Conservation (phyloP, 495 filamentous ascomycete species). For the Tuber magnatum region DNA sequence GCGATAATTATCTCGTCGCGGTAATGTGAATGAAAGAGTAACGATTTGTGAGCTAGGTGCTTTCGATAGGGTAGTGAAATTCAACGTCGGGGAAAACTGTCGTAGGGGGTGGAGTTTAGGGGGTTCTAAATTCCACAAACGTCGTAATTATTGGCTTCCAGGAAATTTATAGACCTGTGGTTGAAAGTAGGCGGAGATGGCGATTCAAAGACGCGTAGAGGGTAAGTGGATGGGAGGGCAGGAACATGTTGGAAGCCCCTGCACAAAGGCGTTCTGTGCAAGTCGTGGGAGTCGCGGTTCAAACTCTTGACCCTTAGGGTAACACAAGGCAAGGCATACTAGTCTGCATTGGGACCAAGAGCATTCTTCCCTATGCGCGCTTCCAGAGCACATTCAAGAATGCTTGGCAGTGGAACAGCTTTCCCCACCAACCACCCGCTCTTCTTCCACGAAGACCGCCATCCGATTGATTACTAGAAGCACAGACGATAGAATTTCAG, state of each 20-base stretch:
- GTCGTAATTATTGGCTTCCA: background rate
- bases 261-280: slow-evolving; percentile 30
- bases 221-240: slow-evolving; percentile 12
- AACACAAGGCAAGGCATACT: slow-evolving; percentile 24
- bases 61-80: background rate
- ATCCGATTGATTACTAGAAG: background rate
- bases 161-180: background rate
- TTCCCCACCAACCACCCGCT: background rate
- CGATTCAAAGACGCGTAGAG: slow-evolving; percentile 29
- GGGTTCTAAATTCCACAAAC: background rate
- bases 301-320: slow-evolving; percentile 20
- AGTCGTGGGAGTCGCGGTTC: slow-evolving; percentile 35
- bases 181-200: slow-evolving; percentile 9
- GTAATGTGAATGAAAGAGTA: background rate
- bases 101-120: background rate
- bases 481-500: background rate
- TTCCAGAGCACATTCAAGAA: slow-evolving; percentile 6
- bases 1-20: background rate
- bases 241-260: slow-evolving; percentile 35
- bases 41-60: background rate
- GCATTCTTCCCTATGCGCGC: background rate
- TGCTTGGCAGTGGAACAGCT: slow-evolving; percentile 24
- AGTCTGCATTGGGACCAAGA: slow-evolving; percentile 23
- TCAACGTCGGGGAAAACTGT: background rate
- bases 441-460: background rate